phyloP scores from a whole-genome alignment of 139 green algal species.

The Yamagishiella unicocca region DNA sequence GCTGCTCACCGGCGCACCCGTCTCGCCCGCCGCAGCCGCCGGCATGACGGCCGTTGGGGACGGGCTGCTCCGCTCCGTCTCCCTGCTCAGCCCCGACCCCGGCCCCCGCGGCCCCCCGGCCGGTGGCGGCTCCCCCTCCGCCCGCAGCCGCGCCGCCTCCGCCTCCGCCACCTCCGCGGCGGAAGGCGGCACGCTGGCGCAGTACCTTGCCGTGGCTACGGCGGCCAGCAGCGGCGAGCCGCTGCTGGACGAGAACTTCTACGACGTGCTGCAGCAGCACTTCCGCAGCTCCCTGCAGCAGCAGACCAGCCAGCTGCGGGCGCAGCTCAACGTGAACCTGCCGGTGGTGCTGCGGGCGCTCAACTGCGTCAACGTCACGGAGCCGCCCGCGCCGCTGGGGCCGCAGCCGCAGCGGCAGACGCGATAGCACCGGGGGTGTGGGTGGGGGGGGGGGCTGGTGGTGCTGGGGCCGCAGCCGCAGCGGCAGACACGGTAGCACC shows the following conservation, averaged over 20 bases:
- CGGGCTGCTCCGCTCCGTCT: not conserved
- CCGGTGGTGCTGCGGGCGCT: slow-evolving; percentile 29
- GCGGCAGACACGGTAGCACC: too few species aligned
- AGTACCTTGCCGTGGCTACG: slow-evolving; percentile 24
- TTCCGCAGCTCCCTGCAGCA: not conserved
- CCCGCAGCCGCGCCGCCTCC: not conserved
- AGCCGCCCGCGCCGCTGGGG: not conserved
- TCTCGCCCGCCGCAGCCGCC: not conserved
- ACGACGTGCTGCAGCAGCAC: slow-evolving; percentile 38
- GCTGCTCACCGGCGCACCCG: not conserved
- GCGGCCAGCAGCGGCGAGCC: slow-evolving; percentile 7
- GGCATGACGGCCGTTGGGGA: not conserved
- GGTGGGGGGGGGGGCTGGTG: too few species aligned
- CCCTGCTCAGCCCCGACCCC: not conserved
- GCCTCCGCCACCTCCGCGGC: not conserved
- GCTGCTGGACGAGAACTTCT: slow-evolving; percentile 35
- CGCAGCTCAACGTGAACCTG: slow-evolving; percentile 37
- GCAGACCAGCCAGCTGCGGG: slow-evolving; percentile 37
- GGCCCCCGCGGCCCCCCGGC: not conserved
- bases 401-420: too few species aligned
- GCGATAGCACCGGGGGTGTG: too few species aligned
- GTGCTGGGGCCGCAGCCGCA: too few species aligned
- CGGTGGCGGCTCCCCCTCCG: not conserved
- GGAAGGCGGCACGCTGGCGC: not conserved
- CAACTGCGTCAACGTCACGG: slow-evolving; percentile 23